phyloP scores from a whole-genome alignment of 1,284 basidiomycete species.

The Ustilago xerochloae region DNA sequence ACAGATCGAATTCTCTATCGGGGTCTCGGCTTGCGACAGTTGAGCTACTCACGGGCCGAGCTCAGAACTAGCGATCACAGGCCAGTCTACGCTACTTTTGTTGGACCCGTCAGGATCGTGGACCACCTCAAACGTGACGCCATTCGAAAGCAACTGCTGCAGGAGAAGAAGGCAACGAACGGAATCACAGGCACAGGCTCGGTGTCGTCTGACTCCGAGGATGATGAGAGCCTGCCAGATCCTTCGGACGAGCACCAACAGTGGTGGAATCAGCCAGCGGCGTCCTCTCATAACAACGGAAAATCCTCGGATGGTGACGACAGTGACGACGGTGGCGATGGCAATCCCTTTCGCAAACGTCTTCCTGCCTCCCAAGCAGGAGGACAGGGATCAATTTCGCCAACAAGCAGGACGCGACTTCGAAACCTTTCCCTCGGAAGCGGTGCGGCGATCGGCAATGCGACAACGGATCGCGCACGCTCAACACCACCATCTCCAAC shows the following conservation, averaged over 20 bases:
- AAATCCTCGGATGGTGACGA: conserved; percentile 15
- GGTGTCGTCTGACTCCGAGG: conserved; percentile 19
- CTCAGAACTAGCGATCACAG: conserved; percentile 91
- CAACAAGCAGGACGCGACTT: not conserved
- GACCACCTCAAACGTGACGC: conserved; percentile 80
- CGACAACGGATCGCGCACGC: not conserved
- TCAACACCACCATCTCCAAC: conserved; percentile 25
- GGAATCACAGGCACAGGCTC: conserved; percentile 16
- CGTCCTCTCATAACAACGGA: not conserved
- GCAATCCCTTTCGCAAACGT: conserved; percentile 20
- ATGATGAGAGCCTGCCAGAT: conserved; percentile 34
- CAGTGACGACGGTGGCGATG: conserved; percentile 4
- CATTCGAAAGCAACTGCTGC: conserved; percentile 74
- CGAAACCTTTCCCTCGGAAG: not conserved
- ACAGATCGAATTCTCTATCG: conserved; percentile 80
- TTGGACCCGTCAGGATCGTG: conserved; percentile 80
- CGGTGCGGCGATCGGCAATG: not conserved
- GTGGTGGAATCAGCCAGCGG: conserved; percentile 40
- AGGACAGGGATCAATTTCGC: not conserved
- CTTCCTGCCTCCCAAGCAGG: not conserved
- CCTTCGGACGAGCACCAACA: conserved; percentile 42
- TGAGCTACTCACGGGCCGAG: conserved; percentile 76
- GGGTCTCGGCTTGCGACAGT: conserved; percentile 53
- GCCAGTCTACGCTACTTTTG: conserved; percentile 89
- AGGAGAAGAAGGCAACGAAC: conserved; percentile 27